phyloP scores from a whole-genome alignment of 148 eudicot species.

The Beta vulgaris region DNA sequence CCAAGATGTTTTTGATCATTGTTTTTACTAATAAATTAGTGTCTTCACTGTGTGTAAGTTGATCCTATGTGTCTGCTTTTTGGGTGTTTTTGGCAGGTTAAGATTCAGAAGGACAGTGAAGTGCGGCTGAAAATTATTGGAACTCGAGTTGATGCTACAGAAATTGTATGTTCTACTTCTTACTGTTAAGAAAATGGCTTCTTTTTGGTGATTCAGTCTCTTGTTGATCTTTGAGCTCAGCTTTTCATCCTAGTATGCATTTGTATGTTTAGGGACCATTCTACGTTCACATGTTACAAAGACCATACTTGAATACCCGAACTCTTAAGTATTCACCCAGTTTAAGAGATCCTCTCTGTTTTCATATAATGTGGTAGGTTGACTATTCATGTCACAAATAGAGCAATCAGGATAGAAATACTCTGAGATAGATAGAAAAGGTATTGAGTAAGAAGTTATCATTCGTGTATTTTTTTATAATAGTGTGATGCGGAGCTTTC shows the following conservation, averaged over 20 bases:
- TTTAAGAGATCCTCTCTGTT: neutral
- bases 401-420: neutral
- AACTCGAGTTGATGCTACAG: conserved; percentile 97
- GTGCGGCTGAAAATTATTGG: conserved; percentile 92
- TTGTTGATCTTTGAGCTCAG: neutral
- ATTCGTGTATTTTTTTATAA: too few species aligned
- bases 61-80: conserved; percentile 8
- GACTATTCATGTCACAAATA: neutral
- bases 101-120: conserved; percentile 94
- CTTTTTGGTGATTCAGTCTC: too few species aligned
- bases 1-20: conserved; percentile 8
- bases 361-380: neutral
- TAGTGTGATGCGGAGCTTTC: too few species aligned
- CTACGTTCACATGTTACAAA: neutral
- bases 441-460: neutral
- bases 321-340: neutral
- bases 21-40: neutral
- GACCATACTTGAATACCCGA: too few species aligned
- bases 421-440: neutral
- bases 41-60: neutral
- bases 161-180: conserved; percentile 56
- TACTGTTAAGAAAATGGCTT: neutral
- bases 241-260: neutral
- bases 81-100: conserved; percentile 49
- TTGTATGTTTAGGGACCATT: neutral